A percentile compares a stretch with the other conserved stretches of the same genome.
Evolutionary conservation across 306 rosid species (phyloP).

Genomic region (Corylus heterophylla): DNA sequence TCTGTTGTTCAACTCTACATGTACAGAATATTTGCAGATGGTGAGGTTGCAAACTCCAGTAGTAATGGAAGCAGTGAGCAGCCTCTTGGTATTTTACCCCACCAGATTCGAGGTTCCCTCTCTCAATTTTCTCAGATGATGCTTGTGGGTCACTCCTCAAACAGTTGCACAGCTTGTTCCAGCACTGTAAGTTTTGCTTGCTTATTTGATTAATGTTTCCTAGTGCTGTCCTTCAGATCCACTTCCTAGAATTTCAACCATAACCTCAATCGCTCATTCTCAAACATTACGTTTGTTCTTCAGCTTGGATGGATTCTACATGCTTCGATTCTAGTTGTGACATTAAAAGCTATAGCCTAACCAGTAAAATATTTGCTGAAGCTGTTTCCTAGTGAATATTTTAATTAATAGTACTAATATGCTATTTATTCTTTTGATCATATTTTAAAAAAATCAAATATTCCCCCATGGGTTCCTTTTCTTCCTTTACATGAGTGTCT

Average conservation of each 20-base stretch:
- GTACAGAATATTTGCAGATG: conserved; percentile 82
- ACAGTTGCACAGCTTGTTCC: conserved; percentile 93
- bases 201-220: not conserved
- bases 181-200: conserved; percentile 54
- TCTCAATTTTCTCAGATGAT: conserved; percentile 89
- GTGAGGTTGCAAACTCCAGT: conserved; percentile 46
- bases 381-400: not conserved
- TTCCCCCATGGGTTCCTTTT: no score
- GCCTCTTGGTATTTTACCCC: conserved; percentile 95
- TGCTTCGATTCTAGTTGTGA: not conserved
- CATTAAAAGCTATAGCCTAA: not conserved
- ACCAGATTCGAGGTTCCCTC: conserved; percentile 90
- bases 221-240: conserved; percentile 2
- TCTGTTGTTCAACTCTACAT: conserved; percentile 23
- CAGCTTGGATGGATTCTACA: not conserved
- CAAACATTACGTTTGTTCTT: not conserved
- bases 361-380: not conserved
- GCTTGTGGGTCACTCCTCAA: conserved; percentile 80
- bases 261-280: not conserved
- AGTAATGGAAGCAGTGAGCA: conserved; percentile 55
- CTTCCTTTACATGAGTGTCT: no score
- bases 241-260: conserved; percentile 8
- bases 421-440: not conserved
- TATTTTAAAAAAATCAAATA: no score
- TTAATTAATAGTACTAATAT: no score